A percentile compares a stretch with the other conserved stretches of the same genome.
phyloP scores from a whole-genome alignment of 192 early-diverging fungal genomes.

The Endogone sp. region DNA sequence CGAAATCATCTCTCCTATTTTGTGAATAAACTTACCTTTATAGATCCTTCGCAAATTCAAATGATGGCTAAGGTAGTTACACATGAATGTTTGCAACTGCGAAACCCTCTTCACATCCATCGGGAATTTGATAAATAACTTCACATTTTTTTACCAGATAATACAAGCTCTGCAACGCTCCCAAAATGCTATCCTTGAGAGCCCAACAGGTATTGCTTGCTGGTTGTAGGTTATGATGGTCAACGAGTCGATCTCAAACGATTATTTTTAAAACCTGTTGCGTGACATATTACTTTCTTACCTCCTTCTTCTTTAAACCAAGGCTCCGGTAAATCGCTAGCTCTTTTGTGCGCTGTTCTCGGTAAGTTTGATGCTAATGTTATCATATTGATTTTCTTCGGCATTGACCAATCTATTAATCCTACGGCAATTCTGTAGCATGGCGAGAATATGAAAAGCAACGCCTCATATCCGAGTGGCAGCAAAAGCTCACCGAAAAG shows the following conservation, averaged over 20 bases:
- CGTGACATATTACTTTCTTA: too few species aligned
- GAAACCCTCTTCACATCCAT: not conserved
- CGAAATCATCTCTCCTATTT: not conserved
- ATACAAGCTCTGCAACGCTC: slow-evolving; percentile 41
- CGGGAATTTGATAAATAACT: too few species aligned
- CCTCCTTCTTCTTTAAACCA: too few species aligned
- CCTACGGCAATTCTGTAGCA: slow-evolving; percentile 1
- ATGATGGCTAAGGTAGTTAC: slow-evolving; percentile 21
- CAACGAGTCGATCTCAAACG: not conserved
- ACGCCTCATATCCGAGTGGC: not conserved
- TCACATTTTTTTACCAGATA: slow-evolving; percentile 26
- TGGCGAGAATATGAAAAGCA: slow-evolving; percentile 14
- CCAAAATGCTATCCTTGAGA: slow-evolving; percentile 67
- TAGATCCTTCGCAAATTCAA: slow-evolving; percentile 28
- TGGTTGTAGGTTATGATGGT: not conserved
- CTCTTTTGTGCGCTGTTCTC: slow-evolving; percentile 63
- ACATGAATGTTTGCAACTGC: not conserved
- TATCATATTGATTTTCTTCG: not conserved
- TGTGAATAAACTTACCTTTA: not conserved
- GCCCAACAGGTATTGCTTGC: slow-evolving; percentile 44
- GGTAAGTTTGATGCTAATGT: slow-evolving; percentile 45
- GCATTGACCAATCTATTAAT: too few species aligned
- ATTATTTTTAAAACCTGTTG: too few species aligned
- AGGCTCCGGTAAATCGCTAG: slow-evolving; percentile 80
- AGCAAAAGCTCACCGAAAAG: not conserved